Evolutionary conservation across 2,329 filamentous ascomycete species (phyloP).

Genomic region (Fusarium denticulatum): DNA sequence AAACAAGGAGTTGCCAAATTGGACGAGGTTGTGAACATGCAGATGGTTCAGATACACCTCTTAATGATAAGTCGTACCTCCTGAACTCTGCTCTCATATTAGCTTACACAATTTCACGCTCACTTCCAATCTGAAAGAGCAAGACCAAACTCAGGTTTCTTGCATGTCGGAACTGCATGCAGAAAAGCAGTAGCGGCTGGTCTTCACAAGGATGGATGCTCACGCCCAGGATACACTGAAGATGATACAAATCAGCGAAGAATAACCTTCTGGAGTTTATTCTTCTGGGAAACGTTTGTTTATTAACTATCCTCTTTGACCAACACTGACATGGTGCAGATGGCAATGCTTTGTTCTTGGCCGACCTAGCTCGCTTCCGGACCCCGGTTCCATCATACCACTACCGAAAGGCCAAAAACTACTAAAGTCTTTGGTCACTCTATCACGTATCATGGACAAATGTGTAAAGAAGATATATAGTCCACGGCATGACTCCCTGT

Average conservation of each 20-base stretch:
- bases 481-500: conserved; percentile 50
- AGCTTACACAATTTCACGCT: conserved; percentile 43
- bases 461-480: conserved; percentile 54
- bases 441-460: conserved; percentile 53
- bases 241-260: conserved; percentile 51
- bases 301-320: background rate
- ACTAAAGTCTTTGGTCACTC: conserved; percentile 47
- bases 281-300: conserved; percentile 54
- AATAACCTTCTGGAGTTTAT: conserved; percentile 50
- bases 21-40: conserved; percentile 57
- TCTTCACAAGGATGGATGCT: conserved; percentile 54
- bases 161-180: conserved; percentile 52
- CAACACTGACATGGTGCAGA: conserved; percentile 35
- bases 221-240: conserved; percentile 42
- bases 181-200: conserved; percentile 56
- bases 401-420: conserved; percentile 51
- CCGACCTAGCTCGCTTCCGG: conserved; percentile 52
- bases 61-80: conserved; percentile 54
- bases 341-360: conserved; percentile 57
- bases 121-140: conserved; percentile 57
- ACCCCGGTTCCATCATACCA: conserved; percentile 50
- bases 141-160: conserved; percentile 54
- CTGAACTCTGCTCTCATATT: background rate
- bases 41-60: conserved; percentile 54
- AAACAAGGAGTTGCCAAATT: conserved; percentile 50